Evolutionary conservation across 2,329 filamentous ascomycete species (phyloP).

Genomic region (Aquanectria penicillioides): DNA sequence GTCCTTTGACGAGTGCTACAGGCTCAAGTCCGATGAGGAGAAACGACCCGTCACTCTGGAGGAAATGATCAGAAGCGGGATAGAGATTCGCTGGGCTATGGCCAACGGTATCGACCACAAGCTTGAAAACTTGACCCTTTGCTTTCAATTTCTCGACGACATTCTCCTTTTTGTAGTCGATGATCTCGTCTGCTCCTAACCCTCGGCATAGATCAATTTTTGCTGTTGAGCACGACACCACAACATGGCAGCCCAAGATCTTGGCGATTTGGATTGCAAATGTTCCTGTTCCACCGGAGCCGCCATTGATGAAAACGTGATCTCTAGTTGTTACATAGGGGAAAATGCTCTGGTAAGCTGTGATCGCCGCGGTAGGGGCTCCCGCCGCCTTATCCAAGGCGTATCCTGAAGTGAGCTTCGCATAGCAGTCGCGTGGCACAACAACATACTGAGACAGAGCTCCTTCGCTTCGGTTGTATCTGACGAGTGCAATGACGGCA

Average conservation of each 20-base stretch:
- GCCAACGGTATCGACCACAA: constrained; percentile 70
- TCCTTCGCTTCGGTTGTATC: constrained; percentile 48
- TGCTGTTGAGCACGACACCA: constrained; percentile 65
- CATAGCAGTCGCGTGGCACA: constrained; percentile 45
- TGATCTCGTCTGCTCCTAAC: constrained; percentile 72
- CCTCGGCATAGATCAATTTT: constrained; percentile 67
- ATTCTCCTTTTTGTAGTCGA: constrained; percentile 67
- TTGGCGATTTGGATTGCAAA: constrained; percentile 74
- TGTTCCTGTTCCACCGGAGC: constrained; percentile 69
- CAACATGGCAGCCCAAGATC: constrained; percentile 67
- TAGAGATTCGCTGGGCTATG: constrained; percentile 59
- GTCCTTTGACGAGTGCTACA: constrained; percentile 34
- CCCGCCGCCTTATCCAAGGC: constrained; percentile 54
- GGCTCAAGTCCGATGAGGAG: constrained; percentile 56
- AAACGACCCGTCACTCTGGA: constrained; percentile 59
- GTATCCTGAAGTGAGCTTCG: constrained; percentile 51
- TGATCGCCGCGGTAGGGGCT: constrained; percentile 56
- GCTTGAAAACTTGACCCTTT: constrained; percentile 58
- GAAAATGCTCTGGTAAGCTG: constrained; percentile 60
- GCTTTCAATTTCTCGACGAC: constrained; percentile 58
- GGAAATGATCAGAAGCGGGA: constrained; percentile 58
- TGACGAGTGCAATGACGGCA: constrained; percentile 53
- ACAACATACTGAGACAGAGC: constrained; percentile 56
- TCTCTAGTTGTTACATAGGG: constrained; percentile 59
- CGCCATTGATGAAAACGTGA: constrained; percentile 72